Base-by-base conservation (phyloP, 2,329 filamentous ascomycete genomes). In the Aspergillus vadensis region DNA sequence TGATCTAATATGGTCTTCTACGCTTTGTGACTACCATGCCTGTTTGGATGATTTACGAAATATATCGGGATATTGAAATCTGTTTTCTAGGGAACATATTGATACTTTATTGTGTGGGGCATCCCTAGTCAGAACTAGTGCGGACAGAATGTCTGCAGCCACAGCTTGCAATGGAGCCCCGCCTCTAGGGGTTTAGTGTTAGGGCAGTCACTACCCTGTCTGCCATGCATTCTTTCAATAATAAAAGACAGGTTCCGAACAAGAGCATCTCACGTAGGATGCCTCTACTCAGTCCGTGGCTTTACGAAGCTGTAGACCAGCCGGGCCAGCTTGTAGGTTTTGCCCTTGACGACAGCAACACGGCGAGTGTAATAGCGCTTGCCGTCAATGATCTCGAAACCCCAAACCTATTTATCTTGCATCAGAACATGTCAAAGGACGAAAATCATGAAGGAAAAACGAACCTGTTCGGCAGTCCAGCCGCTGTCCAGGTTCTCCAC, bases 391-490 rank as follows among this genome's bases (percentile, higher is more conserved):
- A 69, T 68, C 61, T 81, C 78, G 57, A 81, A 81, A 12, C 79
- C 79, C 80, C 80, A 82, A 62, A 79, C 71, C 76, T 81, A 57
- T 25, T 21, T 5, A 17, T 14, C 30, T 25, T 21, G 38, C 15
- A 53, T 30, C 23, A 48, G 48, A 52, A 39, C 39, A 15, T 15
- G 39, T 15, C 17, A 27, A 21, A 14, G 44, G 3, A 43, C 25
- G 27, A 17, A 55, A 60, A 10, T 36, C 7, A 32, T 17, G 27
- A 51, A 58, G 9, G 41, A 19, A 43, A 62, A 54, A 67, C 70
- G 54, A 67, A 80, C 78, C 78, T 86, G 85, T 63, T 80, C 76
- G 3, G 83, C 85, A 30, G 75, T 82, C 86, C 86, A 88, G 25
- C 76, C 63, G 64, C 71, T 69, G 53, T 79, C 77, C 47, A 78